Base-by-base conservation (phyloP, 768 basidiomycete genomes). In the Daedaleopsis sinensis region DNA sequence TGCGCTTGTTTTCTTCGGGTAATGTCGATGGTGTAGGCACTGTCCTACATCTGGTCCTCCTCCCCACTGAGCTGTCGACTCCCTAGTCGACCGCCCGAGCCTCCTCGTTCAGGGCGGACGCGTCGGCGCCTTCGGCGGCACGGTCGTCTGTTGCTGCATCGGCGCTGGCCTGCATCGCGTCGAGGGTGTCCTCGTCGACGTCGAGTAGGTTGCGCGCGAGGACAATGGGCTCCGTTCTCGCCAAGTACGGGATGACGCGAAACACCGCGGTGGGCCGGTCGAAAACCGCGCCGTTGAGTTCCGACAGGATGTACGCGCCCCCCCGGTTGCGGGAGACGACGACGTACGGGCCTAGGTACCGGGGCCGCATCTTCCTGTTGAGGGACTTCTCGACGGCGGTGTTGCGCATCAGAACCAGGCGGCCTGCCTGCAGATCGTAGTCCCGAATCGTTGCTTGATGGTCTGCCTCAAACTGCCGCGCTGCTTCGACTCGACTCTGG, bases 331-430 rank as follows among this genome's bases (percentile, higher is more conserved):
- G 16, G 0, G 7, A 16, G 5, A 73, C n/a, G 7, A 72, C 62
- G 8, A 72, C 50, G 35, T 65, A 57, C 3, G 65, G 71, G 10
- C 72, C 67, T 0, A 70, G 19, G 27, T 70, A 73, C 0, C 58
- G 53, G 0, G 70, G 69, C 39, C 68, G 67, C 6, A 53, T 57
- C 35, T 72, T 73, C 10, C 58, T 21, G 52, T 68, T 64, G 0
- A 70, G 43, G 19, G 63, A 55, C 16, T 62, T 62, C 32, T 71
- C 65, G 24, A 71, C 61, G 9, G 52, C 47, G 11, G 65, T 70
- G 55, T 74, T 73, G 1, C 67, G 52, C 0, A 74, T 58, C 0
- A 74, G 63, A 0, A 73, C 68, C 0, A 74, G 63, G 1, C 43
- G 37, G 3, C 73, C 71, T 0, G 59, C 63, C 12, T 57, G 46